phyloP scores from a whole-genome alignment of 2,329 filamentous ascomycete species.

The Alternaria longipes region DNA sequence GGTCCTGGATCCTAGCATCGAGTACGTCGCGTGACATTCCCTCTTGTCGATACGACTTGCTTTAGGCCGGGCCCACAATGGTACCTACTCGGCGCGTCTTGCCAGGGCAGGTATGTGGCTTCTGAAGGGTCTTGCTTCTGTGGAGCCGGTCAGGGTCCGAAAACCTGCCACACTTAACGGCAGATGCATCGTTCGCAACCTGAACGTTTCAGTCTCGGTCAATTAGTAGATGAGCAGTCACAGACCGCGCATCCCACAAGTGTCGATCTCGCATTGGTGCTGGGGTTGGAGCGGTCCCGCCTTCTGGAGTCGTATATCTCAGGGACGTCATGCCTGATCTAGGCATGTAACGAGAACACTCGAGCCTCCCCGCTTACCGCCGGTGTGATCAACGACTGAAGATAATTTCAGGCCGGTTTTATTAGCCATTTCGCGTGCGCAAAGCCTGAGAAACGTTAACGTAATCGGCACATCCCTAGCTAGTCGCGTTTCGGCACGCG shows the following conservation, averaged over 20 bases:
- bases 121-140: not conserved
- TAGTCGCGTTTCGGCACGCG: slow-evolving; percentile 14
- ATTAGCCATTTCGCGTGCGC: slow-evolving; percentile 12
- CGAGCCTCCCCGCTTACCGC: slow-evolving; percentile 11
- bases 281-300: not conserved
- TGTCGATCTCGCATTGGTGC: not conserved
- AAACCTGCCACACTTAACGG: not conserved
- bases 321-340: slow-evolving; percentile 8
- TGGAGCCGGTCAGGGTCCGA: slow-evolving; percentile 9
- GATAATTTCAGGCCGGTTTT: slow-evolving; percentile 5
- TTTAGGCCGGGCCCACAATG: slow-evolving; percentile 2
- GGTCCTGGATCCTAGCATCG: not conserved
- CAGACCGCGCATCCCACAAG: not conserved
- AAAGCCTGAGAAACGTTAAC: slow-evolving; percentile 16
- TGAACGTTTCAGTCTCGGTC: not conserved
- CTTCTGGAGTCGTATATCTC: not conserved
- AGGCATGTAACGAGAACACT: slow-evolving; percentile 3
- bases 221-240: not conserved
- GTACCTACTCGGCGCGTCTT: slow-evolving; percentile 5
- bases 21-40: slow-evolving; percentile 6
- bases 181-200: not conserved
- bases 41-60: not conserved
- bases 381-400: slow-evolving; percentile 4
- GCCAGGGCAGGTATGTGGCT: not conserved
- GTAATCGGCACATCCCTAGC: slow-evolving; percentile 16